A percentile compares a stretch with the other conserved stretches of the same genome.
Conservation (phyloP, 1,284 basidiomycete species). For the Laetiporus sulphureus region DNA sequence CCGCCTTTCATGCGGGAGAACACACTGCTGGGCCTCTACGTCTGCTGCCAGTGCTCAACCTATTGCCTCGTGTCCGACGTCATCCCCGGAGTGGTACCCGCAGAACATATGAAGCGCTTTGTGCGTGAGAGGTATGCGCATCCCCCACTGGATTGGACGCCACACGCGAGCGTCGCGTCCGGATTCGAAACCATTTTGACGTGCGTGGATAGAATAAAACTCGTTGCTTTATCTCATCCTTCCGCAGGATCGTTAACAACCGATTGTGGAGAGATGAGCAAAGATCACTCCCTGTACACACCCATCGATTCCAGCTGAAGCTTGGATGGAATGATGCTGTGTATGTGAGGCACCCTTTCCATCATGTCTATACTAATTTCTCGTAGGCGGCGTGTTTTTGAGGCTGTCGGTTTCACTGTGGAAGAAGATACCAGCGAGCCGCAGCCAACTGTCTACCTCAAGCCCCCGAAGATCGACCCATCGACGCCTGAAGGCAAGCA, state of each 20-base stretch:
- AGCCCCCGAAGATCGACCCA: conserved; percentile 49
- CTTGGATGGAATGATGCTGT: conserved; percentile 58
- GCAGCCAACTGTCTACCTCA: conserved; percentile 25
- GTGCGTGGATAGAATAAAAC: conserved; percentile 33
- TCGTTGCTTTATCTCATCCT: neutral
- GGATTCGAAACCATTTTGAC: conserved; percentile 61
- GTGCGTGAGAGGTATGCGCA: conserved; percentile 33
- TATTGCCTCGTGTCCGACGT: conserved; percentile 63
- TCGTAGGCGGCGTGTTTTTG: conserved; percentile 47
- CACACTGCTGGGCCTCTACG: conserved; percentile 64
- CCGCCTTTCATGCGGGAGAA: conserved; percentile 57
- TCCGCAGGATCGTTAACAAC: conserved; percentile 55
- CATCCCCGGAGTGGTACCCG: conserved; percentile 65
- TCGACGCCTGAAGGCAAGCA: conserved; percentile 37
- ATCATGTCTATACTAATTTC: too few species aligned
- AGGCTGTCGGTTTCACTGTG: conserved; percentile 44
- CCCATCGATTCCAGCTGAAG: conserved; percentile 52
- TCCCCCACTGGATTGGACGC: conserved; percentile 33
- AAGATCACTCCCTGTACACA: conserved; percentile 46
- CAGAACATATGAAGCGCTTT: conserved; percentile 41
- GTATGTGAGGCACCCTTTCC: too few species aligned
- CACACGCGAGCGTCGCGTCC: conserved; percentile 43
- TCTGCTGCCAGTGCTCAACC: conserved; percentile 76
- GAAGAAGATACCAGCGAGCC: conserved; percentile 21
- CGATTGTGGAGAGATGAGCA: conserved; percentile 64